A percentile compares a stretch with the other conserved stretches of the same genome.
These are phyloP conservation scores for Lodderomyces margitis DNA, from an alignment of 1,139 yeast species.

Conservation along the genomic window DNA sequence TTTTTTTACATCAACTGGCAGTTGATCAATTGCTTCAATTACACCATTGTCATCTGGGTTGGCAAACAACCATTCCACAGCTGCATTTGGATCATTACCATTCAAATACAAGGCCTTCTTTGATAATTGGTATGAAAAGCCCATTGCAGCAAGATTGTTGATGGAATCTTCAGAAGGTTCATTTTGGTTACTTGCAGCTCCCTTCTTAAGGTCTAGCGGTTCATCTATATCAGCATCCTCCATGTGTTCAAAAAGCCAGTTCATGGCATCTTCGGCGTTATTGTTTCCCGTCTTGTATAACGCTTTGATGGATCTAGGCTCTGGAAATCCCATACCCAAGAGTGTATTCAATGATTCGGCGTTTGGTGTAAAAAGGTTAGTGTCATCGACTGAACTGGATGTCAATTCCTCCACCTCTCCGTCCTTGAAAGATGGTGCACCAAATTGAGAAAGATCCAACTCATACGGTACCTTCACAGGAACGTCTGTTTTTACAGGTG, in stretches of 20 bases:
- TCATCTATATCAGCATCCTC: slow-evolving; percentile 79
- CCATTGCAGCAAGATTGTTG: slow-evolving; percentile 67
- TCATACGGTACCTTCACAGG: slow-evolving; percentile 62
- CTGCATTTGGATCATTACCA: slow-evolving; percentile 61
- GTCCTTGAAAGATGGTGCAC: slow-evolving; percentile 29
- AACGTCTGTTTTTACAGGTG: slow-evolving; percentile 76
- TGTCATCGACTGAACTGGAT: slow-evolving; percentile 16
- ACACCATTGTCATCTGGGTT: slow-evolving; percentile 63
- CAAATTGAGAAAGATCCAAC: slow-evolving; percentile 30
- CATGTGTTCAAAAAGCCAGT: slow-evolving; percentile 87
- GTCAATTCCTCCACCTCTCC: slow-evolving; percentile 28
- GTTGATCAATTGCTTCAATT: slow-evolving; percentile 17
- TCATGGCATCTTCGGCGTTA: slow-evolving; percentile 76
- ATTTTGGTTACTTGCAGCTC: slow-evolving; percentile 13
- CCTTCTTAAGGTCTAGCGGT: slow-evolving; percentile 41
- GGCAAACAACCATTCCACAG: slow-evolving; percentile 86
- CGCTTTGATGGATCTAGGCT: slow-evolving; percentile 63
- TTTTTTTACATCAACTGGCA: slow-evolving; percentile 22
- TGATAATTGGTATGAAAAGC: slow-evolving; percentile 63
- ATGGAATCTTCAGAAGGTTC: slow-evolving; percentile 42
- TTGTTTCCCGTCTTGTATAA: slow-evolving; percentile 69
- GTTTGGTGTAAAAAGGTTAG: slow-evolving; percentile 50
- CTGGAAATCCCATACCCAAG: slow-evolving; percentile 84
- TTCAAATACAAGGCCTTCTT: slow-evolving; percentile 65
- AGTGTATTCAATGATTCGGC: slow-evolving; percentile 53